phyloP scores from a whole-genome alignment of 2,329 filamentous ascomycete species.

The Penicillium paneum region DNA sequence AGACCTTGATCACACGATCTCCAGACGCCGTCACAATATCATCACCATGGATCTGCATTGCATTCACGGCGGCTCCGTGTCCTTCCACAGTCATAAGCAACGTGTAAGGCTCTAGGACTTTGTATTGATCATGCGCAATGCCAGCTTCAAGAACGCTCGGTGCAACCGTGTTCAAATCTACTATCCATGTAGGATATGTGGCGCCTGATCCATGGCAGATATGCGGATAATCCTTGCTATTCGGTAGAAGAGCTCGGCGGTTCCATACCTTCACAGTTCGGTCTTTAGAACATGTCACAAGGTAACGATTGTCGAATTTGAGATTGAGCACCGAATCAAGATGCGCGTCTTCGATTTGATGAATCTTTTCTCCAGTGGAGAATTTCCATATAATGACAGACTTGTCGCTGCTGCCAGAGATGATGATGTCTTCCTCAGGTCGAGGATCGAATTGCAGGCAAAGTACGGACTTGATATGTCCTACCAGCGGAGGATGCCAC shows the following conservation, averaged over 20 bases:
- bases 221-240: conserved; percentile 46
- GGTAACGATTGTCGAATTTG: conserved; percentile 82
- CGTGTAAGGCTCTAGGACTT: conserved; percentile 61
- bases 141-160: conserved; percentile 43
- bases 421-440: conserved; percentile 83
- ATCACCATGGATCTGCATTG: conserved; percentile 81
- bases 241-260: conserved; percentile 59
- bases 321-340: conserved; percentile 90
- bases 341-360: conserved; percentile 73
- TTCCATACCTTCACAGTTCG: conserved; percentile 97
- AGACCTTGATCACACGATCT: conserved; percentile 89
- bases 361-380: conserved; percentile 79
- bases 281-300: conserved; percentile 97
- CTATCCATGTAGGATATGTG: conserved; percentile 53
- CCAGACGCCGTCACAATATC: conserved; percentile 94
- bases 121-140: conserved; percentile 42
- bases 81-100: conserved; percentile 77
- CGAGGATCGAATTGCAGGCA: conserved; percentile 93
- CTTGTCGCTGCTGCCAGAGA: conserved; percentile 91
- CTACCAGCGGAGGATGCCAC: conserved; percentile 67
- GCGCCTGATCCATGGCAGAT: conserved; percentile 43
- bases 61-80: conserved; percentile 89
- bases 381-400: conserved; percentile 90
- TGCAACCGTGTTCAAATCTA: conserved; percentile 48
- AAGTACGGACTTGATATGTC: conserved; percentile 81